A percentile compares a stretch with the other conserved stretches of the same genome.
These are phyloP conservation scores for Astrephomene gubernaculifera DNA, from an alignment of 139 green algal species.

Conservation along the genomic window DNA sequence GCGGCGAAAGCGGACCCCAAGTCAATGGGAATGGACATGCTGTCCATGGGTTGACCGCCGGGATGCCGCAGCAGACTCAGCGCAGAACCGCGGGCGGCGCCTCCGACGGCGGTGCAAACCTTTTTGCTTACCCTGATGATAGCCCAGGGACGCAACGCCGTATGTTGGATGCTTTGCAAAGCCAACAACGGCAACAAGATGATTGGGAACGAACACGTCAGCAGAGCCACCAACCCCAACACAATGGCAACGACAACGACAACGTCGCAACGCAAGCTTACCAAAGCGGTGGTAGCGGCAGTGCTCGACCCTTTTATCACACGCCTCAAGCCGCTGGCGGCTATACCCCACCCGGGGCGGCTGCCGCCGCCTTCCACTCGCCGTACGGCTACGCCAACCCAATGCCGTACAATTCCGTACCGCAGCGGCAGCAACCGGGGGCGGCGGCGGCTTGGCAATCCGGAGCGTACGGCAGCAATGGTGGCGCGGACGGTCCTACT, in stretches of 20 bases:
- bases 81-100: not conserved
- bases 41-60: too few species aligned
- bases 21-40: too few species aligned
- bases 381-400: not conserved
- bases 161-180: not conserved
- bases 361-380: too few species aligned
- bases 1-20: not conserved
- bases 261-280: too few species aligned
- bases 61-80: too few species aligned
- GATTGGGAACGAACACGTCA: too few species aligned
- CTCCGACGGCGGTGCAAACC: not conserved
- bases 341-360: not conserved
- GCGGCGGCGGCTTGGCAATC: not conserved
- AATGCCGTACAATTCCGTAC: too few species aligned
- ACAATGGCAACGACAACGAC: not conserved
- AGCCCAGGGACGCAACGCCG: constrained; percentile 13
- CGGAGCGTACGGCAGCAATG: not conserved
- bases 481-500: not conserved
- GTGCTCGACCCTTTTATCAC: too few species aligned
- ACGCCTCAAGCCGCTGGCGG: too few species aligned
- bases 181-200: not conserved
- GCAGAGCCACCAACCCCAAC: too few species aligned
- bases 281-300: too few species aligned
- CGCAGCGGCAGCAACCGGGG: not conserved
- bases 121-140: constrained; percentile 28